Evolutionary conservation across 371 early-diverging fungal genomes (phyloP).

Genomic region (Mucor plumbeus): DNA sequence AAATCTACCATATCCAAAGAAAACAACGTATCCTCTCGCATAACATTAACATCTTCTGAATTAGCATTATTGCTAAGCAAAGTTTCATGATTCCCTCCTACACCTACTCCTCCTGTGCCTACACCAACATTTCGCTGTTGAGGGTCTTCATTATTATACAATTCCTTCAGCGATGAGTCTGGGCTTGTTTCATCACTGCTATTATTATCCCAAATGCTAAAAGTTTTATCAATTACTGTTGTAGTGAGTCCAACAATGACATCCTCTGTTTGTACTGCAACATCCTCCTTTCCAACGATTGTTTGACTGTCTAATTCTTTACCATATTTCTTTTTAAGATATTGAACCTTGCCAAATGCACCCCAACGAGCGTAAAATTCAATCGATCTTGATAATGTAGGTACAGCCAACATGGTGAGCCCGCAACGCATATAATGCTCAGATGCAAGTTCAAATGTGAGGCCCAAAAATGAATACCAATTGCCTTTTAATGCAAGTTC

Average conservation of each 20-base stretch:
- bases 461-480: conserved; percentile 40
- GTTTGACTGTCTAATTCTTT: conserved; percentile 28
- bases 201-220: conserved; percentile 27
- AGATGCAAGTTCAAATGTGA: conserved; percentile 36
- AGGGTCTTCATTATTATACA: conserved; percentile 28
- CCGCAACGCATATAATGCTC: conserved; percentile 35
- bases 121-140: background rate
- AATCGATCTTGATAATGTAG: conserved; percentile 34
- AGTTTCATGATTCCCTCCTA: background rate
- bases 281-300: conserved; percentile 20
- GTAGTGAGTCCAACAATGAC: conserved; percentile 27
- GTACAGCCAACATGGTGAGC: conserved; percentile 38
- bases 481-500: conserved; percentile 30
- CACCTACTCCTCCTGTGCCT: background rate
- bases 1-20: conserved; percentile 55
- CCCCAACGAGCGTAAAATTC: conserved; percentile 45
- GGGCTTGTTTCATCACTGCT: conserved; percentile 31
- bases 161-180: conserved; percentile 34
- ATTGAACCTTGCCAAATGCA: conserved; percentile 43
- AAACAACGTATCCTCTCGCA: conserved; percentile 39
- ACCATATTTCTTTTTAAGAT: conserved; percentile 34
- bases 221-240: conserved; percentile 8
- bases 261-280: conserved; percentile 42
- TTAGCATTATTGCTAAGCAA: background rate
- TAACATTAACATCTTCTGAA: conserved; percentile 1